Conservation (phyloP, 495 filamentous ascomycete species). For the Aspergillus bridgeri region DNA sequence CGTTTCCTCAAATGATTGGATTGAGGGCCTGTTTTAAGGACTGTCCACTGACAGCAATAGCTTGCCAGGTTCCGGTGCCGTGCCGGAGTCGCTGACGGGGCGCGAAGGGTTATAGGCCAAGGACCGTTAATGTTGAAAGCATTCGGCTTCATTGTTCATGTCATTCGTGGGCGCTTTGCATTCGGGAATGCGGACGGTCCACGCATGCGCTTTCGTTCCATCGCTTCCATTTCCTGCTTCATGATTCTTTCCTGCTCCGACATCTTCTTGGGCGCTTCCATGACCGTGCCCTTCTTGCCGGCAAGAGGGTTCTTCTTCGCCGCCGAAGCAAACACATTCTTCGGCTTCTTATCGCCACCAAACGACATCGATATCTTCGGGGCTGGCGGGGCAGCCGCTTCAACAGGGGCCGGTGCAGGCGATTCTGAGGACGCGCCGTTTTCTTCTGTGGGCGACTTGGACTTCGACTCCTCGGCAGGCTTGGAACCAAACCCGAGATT, state of each 20-base stretch:
- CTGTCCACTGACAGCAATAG: background rate
- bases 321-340: slow-evolving; percentile 76
- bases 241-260: slow-evolving; percentile 89
- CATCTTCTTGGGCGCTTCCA: slow-evolving; percentile 70
- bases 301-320: slow-evolving; percentile 62
- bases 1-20: background rate
- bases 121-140: background rate
- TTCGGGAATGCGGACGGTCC: slow-evolving; percentile 31
- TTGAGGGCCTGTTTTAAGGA: background rate
- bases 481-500: slow-evolving; percentile 57
- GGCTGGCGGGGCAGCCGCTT: slow-evolving; percentile 25
- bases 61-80: background rate
- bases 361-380: slow-evolving; percentile 59
- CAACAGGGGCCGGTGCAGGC: slow-evolving; percentile 16
- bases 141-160: slow-evolving; percentile 14
- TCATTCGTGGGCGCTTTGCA: slow-evolving; percentile 35
- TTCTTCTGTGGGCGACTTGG: slow-evolving; percentile 14
- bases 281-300: slow-evolving; percentile 57
- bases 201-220: slow-evolving; percentile 62
- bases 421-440: slow-evolving; percentile 14
- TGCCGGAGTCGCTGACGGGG: background rate
- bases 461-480: slow-evolving; percentile 20
- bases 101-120: background rate
- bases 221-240: slow-evolving; percentile 70
- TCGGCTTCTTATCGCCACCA: slow-evolving; percentile 52